Evolutionary conservation across 768 basidiomycete species (phyloP).

Genomic region (Hortiboletus flavorubellus): DNA sequence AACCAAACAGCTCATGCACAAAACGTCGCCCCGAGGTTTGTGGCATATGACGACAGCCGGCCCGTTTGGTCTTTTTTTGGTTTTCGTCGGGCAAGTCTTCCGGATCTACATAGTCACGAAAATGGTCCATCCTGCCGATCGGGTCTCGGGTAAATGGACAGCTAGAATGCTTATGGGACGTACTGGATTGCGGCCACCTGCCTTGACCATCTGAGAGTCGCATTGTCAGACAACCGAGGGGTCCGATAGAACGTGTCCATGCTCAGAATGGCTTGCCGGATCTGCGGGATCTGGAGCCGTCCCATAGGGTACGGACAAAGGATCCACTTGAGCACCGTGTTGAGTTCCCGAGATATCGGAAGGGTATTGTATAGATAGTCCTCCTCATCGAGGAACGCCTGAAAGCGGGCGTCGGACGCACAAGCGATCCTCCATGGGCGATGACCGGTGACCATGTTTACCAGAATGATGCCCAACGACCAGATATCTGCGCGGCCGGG

Average conservation of each 20-base stretch:
- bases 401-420: conserved; percentile 8
- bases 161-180: not conserved
- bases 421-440: conserved; percentile 15
- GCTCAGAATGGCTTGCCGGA: conserved; percentile 13
- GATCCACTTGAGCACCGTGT: conserved; percentile 16
- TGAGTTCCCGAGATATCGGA: conserved; percentile 15
- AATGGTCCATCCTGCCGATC: not conserved
- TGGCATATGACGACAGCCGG: not conserved
- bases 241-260: conserved; percentile 17
- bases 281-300: conserved; percentile 17
- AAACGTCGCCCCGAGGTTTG: not conserved
- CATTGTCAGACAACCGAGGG: not conserved
- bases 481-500: conserved; percentile 52
- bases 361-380: conserved; percentile 13
- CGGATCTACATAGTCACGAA: not conserved
- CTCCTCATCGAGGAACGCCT: conserved; percentile 14
- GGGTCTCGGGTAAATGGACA: not conserved
- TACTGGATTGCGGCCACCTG: not conserved
- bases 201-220: not conserved
- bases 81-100: not conserved
- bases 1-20: not conserved
- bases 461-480: conserved; percentile 76
- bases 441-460: conserved; percentile 71
- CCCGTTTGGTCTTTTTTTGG: not conserved
- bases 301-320: conserved; percentile 12